Percentiles rank a stretch among this genome's conserved stretches.
Conservation (phyloP, 257 asterid genomes). For the Paraleonurus japonicus region DNA sequence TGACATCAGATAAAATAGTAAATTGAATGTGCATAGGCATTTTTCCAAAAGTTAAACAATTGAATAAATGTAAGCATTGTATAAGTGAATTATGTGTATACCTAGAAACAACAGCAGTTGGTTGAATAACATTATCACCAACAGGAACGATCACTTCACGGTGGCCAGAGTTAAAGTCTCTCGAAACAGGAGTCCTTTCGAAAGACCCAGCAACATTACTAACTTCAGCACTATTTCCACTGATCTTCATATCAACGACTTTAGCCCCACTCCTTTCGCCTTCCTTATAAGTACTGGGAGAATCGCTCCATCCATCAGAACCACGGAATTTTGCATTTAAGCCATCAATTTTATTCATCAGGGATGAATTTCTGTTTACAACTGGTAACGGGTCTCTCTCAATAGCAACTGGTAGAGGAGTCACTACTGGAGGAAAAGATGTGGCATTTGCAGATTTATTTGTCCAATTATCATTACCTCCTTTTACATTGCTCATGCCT, state of each 20-base stretch:
- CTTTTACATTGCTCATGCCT: conserved; percentile 35
- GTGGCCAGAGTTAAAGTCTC: conserved; percentile 31
- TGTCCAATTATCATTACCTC: conserved; percentile 39
- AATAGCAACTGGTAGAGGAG: conserved; percentile 31
- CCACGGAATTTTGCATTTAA: conserved; percentile 76
- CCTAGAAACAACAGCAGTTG: conserved; percentile 52
- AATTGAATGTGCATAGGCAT: conserved; percentile 18
- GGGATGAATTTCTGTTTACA: conserved; percentile 44
- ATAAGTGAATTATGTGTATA: conserved; percentile 21
- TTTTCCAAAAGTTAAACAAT: background rate
- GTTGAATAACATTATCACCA: conserved; percentile 45
- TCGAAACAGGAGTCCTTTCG: conserved; percentile 34
- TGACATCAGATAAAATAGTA: conserved; percentile 13
- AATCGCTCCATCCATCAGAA: conserved; percentile 57
- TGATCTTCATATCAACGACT: conserved; percentile 32
- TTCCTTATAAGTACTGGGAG: conserved; percentile 32
- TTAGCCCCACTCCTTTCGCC: conserved; percentile 44
- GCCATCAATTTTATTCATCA: conserved; percentile 80
- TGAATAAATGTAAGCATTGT: background rate
- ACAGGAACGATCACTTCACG: conserved; percentile 36
- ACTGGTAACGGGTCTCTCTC: conserved; percentile 43
- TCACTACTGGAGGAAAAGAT: conserved; percentile 36
- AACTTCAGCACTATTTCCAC: conserved; percentile 33
- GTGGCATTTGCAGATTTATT: conserved; percentile 39
- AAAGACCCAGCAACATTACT: conserved; percentile 29